These are phyloP conservation scores for Phalaenopsis equestris DNA, from an alignment of 106 monocot species.

Conservation along the genomic window DNA sequence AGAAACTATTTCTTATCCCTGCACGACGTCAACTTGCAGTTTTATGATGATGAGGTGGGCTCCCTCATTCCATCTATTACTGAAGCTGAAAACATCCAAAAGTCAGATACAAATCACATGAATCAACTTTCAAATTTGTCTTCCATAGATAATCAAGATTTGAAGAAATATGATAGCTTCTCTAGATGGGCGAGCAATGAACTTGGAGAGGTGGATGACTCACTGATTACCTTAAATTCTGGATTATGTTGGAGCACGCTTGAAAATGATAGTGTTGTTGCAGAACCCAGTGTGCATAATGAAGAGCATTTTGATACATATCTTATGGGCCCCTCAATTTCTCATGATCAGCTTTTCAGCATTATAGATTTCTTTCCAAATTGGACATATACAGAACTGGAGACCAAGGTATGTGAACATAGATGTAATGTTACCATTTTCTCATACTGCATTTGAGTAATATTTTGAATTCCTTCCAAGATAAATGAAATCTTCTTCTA, in stretches of 20 bases:
- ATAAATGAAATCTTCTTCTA: background rate
- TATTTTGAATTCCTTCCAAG: background rate
- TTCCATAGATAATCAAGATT: conserved; percentile 39
- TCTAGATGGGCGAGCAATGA: conserved; percentile 91
- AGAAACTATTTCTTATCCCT: too few relatives aligned
- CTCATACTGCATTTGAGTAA: too few relatives aligned
- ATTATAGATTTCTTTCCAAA: conserved; percentile 70
- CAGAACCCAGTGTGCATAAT: conserved; percentile 35
- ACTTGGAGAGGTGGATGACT: conserved; percentile 66
- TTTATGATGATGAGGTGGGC: background rate
- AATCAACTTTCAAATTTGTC: conserved; percentile 24
- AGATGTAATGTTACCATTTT: background rate
- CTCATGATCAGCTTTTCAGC: conserved; percentile 83
- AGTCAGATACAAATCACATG: background rate
- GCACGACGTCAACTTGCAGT: background rate
- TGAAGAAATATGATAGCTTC: conserved; percentile 93
- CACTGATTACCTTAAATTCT: conserved; percentile 46
- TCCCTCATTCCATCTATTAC: conserved; percentile 5
- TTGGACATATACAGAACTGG: conserved; percentile 37
- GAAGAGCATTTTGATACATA: conserved; percentile 41
- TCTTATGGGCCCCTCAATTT: conserved; percentile 53
- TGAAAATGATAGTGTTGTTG: conserved; percentile 49
- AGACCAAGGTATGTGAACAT: conserved; percentile 46
- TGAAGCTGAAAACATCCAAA: background rate
- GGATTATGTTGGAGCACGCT: conserved; percentile 47